A percentile compares a stretch with the other conserved stretches of the same genome.
Evolutionary conservation across 2,329 filamentous ascomycete genomes (phyloP).

Genomic region (Aspergillus quadricinctus): DNA sequence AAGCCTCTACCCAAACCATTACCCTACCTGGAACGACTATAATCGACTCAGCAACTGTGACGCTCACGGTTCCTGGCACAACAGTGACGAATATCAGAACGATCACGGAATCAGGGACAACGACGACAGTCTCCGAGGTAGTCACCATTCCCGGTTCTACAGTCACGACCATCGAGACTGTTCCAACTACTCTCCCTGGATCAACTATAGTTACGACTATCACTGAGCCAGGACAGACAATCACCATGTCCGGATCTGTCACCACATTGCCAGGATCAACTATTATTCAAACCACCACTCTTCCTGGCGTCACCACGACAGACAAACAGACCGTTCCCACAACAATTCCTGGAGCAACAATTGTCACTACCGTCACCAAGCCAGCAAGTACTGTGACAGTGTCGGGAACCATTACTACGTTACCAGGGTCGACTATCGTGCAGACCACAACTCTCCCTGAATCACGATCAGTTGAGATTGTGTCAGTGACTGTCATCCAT

Average conservation of each 20-base stretch:
- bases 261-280: conserved; percentile 17
- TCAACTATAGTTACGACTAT: neutral
- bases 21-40: neutral
- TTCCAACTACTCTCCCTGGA: neutral
- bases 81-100: neutral
- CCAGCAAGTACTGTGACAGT: neutral
- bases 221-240: neutral
- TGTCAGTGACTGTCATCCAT: conserved; percentile 12
- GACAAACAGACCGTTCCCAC: neutral
- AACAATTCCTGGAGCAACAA: neutral
- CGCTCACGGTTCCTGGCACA: neutral
- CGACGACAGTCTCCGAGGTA: conserved; percentile 9
- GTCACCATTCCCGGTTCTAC: neutral
- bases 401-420: neutral
- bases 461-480: neutral
- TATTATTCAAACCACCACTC: neutral
- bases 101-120: neutral
- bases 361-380: neutral
- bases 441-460: neutral
- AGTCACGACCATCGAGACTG: neutral
- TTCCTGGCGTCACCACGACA: neutral
- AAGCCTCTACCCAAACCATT: neutral
- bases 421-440: neutral
- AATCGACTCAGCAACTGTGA: neutral
- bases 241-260: neutral